Conservation (phyloP, 192 early-diverging fungal species). For the Backusella circina region DNA sequence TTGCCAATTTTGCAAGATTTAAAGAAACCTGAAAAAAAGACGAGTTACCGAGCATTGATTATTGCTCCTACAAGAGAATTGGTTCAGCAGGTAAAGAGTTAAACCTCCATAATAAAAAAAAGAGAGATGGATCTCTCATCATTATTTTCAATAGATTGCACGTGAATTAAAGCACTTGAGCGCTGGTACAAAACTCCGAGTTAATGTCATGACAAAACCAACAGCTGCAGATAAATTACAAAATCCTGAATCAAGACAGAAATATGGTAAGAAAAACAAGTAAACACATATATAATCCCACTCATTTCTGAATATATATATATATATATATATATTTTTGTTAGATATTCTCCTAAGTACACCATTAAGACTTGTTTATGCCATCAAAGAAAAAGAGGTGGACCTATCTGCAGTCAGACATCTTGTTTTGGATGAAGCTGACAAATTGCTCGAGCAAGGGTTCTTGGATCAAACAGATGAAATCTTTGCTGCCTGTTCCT, state of each 20-base stretch:
- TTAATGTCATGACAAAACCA: conserved; percentile 82
- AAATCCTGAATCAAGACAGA: conserved; percentile 59
- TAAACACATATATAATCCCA: no score
- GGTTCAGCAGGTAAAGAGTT: conserved; percentile 60
- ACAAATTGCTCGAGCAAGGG: conserved; percentile 76
- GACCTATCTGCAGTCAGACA: conserved; percentile 67
- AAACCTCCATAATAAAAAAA: not conserved
- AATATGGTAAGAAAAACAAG: conserved; percentile 45
- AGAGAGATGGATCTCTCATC: not conserved
- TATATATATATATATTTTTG: not conserved
- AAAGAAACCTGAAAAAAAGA: conserved; percentile 67
- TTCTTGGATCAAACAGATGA: conserved; percentile 88
- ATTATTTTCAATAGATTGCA: conserved; percentile 63
- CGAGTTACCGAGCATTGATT: conserved; percentile 84
- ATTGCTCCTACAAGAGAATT: conserved; percentile 95
- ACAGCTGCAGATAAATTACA: conserved; percentile 64
- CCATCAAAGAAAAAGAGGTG: conserved; percentile 74
- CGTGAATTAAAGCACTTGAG: conserved; percentile 76
- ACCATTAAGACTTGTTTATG: conserved; percentile 87
- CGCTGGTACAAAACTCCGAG: conserved; percentile 73
- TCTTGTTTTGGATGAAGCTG: conserved; percentile 83
- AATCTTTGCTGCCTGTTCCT: conserved; percentile 82
- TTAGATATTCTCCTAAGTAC: conserved; percentile 93
- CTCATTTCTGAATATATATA: not conserved
- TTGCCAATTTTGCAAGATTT: conserved; percentile 88